A percentile compares a stretch with the other conserved stretches of the same genome.
Evolutionary conservation across 1,139 yeast species (phyloP).

Genomic region (Geotrichum histeridarum): DNA sequence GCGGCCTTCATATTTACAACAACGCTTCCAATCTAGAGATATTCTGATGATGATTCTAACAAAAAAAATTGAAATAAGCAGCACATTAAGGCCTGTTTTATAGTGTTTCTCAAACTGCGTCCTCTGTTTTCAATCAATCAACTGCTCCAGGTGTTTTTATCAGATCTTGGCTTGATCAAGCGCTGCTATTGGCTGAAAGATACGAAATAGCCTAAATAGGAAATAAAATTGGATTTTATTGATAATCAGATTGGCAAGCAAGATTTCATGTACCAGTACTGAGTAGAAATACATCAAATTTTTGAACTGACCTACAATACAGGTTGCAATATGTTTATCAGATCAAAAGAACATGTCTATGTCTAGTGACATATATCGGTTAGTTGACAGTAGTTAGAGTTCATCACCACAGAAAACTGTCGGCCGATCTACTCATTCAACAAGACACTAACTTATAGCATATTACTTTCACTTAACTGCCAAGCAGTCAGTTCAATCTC

Average conservation of each 20-base stretch:
- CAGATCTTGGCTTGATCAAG: constrained; percentile 1
- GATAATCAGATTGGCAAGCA: neutral
- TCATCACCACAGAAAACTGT: too few relatives aligned
- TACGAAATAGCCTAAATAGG: neutral
- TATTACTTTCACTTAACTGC: too few relatives aligned
- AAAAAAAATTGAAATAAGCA: neutral
- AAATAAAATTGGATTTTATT: constrained; percentile 4
- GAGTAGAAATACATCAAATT: too few relatives aligned
- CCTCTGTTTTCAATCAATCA: neutral
- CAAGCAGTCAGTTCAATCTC: too few relatives aligned
- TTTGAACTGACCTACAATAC: too few relatives aligned
- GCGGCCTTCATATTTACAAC: constrained; percentile 15
- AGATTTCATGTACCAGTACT: too few relatives aligned
- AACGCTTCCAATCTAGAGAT: neutral
- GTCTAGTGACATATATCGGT: too few relatives aligned
- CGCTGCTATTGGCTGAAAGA: neutral
- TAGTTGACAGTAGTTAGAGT: too few relatives aligned
- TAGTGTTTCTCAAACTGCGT: neutral
- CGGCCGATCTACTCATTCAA: too few relatives aligned
- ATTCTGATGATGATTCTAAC: neutral
- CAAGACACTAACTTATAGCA: too few relatives aligned
- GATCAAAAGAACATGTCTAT: too few relatives aligned
- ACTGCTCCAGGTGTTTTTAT: neutral
- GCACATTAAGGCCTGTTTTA: neutral
- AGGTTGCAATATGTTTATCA: too few relatives aligned